Conservation (phyloP, 768 basidiomycete species). For the Lactarius hengduanensis region DNA sequence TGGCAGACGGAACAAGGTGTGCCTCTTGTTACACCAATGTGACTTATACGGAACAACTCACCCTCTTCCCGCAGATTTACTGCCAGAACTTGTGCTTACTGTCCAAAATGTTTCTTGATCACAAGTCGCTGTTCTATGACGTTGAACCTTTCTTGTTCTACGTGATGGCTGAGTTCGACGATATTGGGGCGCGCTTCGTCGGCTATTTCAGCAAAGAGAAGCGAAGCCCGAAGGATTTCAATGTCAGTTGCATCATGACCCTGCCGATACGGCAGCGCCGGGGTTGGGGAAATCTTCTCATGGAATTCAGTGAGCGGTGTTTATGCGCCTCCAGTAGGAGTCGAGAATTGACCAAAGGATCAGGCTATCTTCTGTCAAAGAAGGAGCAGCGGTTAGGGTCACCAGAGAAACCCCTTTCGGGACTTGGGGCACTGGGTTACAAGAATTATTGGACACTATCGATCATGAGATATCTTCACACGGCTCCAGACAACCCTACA, state of each 20-base stretch:
- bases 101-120: conserved; percentile 98
- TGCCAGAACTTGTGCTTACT: conserved; percentile 97
- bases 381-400: conserved; percentile 89
- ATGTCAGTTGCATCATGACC: conserved; percentile 99
- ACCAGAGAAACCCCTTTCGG: conserved; percentile 94
- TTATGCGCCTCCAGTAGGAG: not conserved
- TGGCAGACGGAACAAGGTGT: conserved; percentile 93
- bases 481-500: conserved; percentile 56
- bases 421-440: conserved; percentile 91
- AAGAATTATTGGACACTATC: conserved; percentile 91
- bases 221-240: conserved; percentile 91
- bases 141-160: conserved; percentile 99
- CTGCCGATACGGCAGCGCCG: conserved; percentile 90
- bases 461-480: conserved; percentile 74
- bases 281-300: conserved; percentile 96
- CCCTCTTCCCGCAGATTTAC: conserved; percentile 65
- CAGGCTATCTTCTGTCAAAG: conserved; percentile 94
- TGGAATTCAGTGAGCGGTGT: conserved; percentile 87
- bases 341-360: conserved; percentile 13
- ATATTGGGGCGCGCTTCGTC: conserved; percentile 87
- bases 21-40: conserved; percentile 7
- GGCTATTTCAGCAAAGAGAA: conserved; percentile 99
- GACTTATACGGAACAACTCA: not conserved
- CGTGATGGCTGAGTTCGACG: conserved; percentile 91
- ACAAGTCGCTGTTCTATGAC: conserved; percentile 98